phyloP scores from a whole-genome alignment of 23 red algal species.

The Gracilaria vermiculophylla region DNA sequence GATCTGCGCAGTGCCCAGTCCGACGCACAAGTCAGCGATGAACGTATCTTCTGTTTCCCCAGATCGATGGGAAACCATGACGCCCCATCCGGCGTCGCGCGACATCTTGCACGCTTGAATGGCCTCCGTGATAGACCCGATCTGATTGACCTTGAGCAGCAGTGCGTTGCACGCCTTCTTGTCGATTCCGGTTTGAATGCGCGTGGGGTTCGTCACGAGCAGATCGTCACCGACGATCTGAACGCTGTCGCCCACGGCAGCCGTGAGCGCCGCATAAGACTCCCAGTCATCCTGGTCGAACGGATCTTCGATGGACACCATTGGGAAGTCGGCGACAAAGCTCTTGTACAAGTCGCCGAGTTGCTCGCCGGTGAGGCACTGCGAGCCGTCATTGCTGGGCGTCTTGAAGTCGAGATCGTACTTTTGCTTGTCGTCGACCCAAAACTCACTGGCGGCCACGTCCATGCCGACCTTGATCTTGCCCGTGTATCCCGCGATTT shows the following conservation, averaged over 20 bases:
- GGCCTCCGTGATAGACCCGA: constrained; percentile 84
- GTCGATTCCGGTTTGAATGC: constrained; percentile 83
- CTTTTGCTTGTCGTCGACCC: constrained; percentile 50
- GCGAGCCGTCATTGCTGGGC: constrained; percentile 61
- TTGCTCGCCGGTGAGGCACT: constrained; percentile 53
- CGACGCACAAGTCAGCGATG: constrained; percentile 94
- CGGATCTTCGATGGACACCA: constrained; percentile 96
- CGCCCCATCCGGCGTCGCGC: constrained; percentile 85
- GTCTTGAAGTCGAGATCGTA: constrained; percentile 98
- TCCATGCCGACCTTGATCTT: constrained; percentile 92
- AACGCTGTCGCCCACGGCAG: constrained; percentile 66
- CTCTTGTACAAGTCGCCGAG: constrained; percentile 84
- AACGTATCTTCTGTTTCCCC: constrained; percentile 98
- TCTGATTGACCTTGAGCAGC: constrained; percentile 91
- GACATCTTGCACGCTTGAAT: constrained; percentile 78
- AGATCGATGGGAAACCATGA: constrained; percentile 92
- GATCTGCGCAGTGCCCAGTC: constrained; percentile 94
- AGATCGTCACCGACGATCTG: constrained; percentile 98
- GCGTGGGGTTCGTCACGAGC: constrained; percentile 86
- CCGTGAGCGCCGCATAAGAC: constrained; percentile 76
- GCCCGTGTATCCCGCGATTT: constrained; percentile 75
- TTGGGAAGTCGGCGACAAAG: constrained; percentile 63
- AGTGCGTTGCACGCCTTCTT: constrained; percentile 92
- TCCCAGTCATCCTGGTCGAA: constrained; percentile 96
- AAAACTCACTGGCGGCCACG: constrained; percentile 87